Base-by-base conservation (phyloP, 768 basidiomycete species). In the Scleroderma citrinum region DNA sequence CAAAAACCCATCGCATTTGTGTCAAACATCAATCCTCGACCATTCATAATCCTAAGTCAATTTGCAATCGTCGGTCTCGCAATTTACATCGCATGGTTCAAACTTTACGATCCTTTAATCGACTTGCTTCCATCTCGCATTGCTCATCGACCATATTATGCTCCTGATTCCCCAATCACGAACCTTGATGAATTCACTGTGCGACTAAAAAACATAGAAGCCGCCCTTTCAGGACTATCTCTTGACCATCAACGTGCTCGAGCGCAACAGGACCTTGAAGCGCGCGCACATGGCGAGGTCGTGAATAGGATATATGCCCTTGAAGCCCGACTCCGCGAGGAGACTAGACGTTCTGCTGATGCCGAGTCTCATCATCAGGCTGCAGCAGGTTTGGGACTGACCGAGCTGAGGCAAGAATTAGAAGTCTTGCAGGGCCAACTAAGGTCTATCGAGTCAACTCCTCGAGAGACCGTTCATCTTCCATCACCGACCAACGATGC, bases 171-270 rank as follows among this genome's bases (percentile, higher is more conserved):
- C 8, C 85, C 86, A 1, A 78, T 81, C 1, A 72, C 75, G n/a
- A 77, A 87, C 61, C 68, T 89, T 17, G 75, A 76, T 4, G 87
- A 87, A 48, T 69, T 91, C 20, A 71, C 80, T 2, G 70, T 72
- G 7, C 80, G 87, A 8, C 65, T 92, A 12, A 75, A 77, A 51
- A 70, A 70, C 31, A 75, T 91, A 35, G 88, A 91, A 63, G 72
- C 67, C 21, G 80, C 76, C 1, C 68, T 89, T 13, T 79, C 81
- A 13, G 73, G 76, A 7, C 68, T 92, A 14, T 78, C 82, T 4
- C 55, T 70, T 13, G 82, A 85, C 42, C 65, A 71, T 11, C 76
- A 85, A 51, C 75, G 73, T 39, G 67, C 70, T 5, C 74, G 75
- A 45, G 59, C 67, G 5, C 76, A 76, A 50, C 66, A 78, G 19